Base-by-base conservation (phyloP, 495 filamentous ascomycete genomes). In the Hypoxylon lienhwacheense region DNA sequence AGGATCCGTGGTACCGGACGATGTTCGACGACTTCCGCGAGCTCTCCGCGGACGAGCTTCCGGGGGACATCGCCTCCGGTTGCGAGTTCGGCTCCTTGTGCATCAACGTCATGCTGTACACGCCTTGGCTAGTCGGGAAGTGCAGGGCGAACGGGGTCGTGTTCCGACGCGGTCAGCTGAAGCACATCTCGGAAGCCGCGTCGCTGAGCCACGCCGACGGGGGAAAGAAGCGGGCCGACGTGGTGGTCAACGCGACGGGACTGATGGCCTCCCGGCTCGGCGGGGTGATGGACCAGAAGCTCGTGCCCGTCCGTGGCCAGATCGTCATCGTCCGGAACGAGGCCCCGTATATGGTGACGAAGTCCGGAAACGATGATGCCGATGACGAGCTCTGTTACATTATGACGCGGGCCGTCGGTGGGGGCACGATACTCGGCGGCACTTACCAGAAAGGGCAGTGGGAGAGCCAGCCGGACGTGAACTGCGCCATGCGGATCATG, bases 241-340 rank as follows among this genome's bases (percentile, higher is more conserved):
- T 96, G 0, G 73, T 96, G 0, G 73, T 98, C 25, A 98, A 98
- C 59, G 90, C 91, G 63, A 91, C 92, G 0, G 93, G 95, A 0
- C 70, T 98, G 11, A 74, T 83, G 17, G 83, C 90, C 1, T 79
- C 70, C 16, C 82, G 73, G 39, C 79, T 98, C 0, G 91, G 90
- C 19, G 93, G 93, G 15, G 93, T 97, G 0, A 77, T 78, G 72
- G 93, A 98, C 56, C 65, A 67, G 36, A 82, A 77, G 3, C 80
- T 97, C 22, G 76, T 83, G 41, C 92, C 93, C 2, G 87, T 78
- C 1, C 82, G 93, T 1, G 93, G 92, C 7, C 93, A 98, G 70
- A 86, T 89, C 20, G 88, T 97, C 0, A 61, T 97, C 0, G 93
- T 98, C 7, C 73, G 91, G 15, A 97, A 97, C 66, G 83, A 86